Conservation (phyloP, 148 eudicot species). For the Chenopodium suecicum region DNA sequence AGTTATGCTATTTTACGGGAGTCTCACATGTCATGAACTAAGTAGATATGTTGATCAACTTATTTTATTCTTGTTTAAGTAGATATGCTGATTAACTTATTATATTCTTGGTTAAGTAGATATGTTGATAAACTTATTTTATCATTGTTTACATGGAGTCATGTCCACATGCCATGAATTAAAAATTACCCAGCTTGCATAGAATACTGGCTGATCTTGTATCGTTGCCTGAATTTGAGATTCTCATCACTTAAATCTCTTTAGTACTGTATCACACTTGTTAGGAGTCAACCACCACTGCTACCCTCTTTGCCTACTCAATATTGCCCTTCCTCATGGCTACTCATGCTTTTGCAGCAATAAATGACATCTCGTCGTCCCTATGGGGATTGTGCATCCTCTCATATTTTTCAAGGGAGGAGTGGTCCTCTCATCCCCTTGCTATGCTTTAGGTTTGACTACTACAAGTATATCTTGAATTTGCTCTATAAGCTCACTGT, state of each 20-base stretch:
- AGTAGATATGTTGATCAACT: no score
- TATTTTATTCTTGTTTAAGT: no score
- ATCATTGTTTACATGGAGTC: no score
- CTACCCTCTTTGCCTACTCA: neutral
- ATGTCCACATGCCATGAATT: neutral
- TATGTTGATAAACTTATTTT: no score
- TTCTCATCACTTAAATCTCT: neutral
- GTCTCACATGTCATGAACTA: no score
- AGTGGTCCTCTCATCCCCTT: neutral
- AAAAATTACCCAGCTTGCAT: neutral
- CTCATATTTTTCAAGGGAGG: neutral
- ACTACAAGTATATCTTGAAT: neutral
- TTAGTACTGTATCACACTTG: neutral
- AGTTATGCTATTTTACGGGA: no score
- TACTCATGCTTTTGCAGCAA: neutral
- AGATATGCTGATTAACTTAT: neutral
- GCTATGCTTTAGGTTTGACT: neutral
- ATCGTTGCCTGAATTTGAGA: neutral
- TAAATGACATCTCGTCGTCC: neutral
- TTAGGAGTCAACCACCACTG: neutral
- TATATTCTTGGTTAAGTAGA: neutral
- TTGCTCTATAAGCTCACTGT: neutral
- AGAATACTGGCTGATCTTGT: neutral
- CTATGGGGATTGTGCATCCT: no score
- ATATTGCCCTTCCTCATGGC: neutral